phyloP scores from a whole-genome alignment of 331 rosid species.

The Telfairia occidentalis region DNA sequence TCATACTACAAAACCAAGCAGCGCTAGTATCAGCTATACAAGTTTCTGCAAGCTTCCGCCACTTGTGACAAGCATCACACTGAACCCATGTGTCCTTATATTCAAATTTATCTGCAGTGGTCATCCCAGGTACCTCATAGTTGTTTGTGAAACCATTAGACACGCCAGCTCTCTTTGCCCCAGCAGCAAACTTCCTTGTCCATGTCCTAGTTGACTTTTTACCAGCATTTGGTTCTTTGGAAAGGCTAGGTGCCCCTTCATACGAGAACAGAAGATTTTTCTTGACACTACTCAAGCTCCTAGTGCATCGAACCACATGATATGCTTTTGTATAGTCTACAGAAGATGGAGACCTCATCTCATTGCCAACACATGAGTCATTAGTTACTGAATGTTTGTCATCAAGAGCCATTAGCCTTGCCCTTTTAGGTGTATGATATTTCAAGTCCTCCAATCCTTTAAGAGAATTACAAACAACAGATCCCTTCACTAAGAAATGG shows the following conservation, averaged over 20 bases:
- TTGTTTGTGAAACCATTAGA: constrained; percentile 25
- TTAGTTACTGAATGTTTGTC: constrained; percentile 20
- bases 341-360: constrained; percentile 33
- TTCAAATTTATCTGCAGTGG: constrained; percentile 22
- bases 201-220: constrained; percentile 22
- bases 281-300: constrained; percentile 42
- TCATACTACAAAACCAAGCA: constrained; percentile 97
- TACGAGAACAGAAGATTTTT: constrained; percentile 34
- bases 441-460: constrained; percentile 28
- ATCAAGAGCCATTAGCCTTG: constrained; percentile 27
- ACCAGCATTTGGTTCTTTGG: constrained; percentile 22
- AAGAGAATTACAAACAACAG: constrained; percentile 21
- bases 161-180: constrained; percentile 24
- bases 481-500: constrained; percentile 34
- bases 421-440: constrained; percentile 49
- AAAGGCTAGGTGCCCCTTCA: constrained; percentile 35
- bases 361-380: constrained; percentile 30
- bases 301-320: constrained; percentile 31
- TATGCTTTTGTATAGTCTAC: constrained; percentile 27
- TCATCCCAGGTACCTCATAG: constrained; percentile 21
- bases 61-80: constrained; percentile 85
- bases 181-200: constrained; percentile 25
- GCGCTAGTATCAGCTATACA: constrained; percentile 37
- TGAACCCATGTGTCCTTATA: constrained; percentile 75
- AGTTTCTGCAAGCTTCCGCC: constrained; percentile 73